Conservation (phyloP, 2,329 filamentous ascomycete genomes). For the Sclerotinia glacialis region DNA sequence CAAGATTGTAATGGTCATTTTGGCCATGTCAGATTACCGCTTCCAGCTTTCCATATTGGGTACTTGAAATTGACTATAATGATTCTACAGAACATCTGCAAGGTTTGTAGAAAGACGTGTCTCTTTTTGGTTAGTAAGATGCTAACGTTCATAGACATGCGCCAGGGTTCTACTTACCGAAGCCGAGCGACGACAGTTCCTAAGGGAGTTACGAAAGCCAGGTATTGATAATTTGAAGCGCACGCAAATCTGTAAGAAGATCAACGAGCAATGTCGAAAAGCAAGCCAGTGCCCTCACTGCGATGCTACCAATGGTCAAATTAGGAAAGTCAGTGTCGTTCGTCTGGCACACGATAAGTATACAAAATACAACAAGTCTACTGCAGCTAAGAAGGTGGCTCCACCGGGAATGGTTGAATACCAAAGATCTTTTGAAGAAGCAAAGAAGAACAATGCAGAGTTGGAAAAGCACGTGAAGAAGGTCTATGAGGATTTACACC, state of each 20-base stretch:
- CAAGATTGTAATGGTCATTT: conserved; percentile 93
- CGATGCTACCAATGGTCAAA: conserved; percentile 78
- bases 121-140: conserved; percentile 19
- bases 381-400: conserved; percentile 76
- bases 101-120: conserved; percentile 45
- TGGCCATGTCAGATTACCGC: conserved; percentile 82
- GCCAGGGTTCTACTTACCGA: conserved; percentile 80
- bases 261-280: conserved; percentile 88
- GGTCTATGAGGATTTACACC: conserved; percentile 91
- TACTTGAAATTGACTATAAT: conserved; percentile 92
- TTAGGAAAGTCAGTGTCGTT: conserved; percentile 87
- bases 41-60: conserved; percentile 93
- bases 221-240: conserved; percentile 84
- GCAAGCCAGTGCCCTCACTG: conserved; percentile 79
- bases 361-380: conserved; percentile 81
- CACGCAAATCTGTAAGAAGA: conserved; percentile 79
- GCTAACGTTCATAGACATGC: conserved; percentile 58
- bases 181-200: conserved; percentile 68
- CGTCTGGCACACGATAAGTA: conserved; percentile 96
- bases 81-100: conserved; percentile 94
- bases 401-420: conserved; percentile 81
- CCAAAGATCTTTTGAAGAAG: conserved; percentile 78
- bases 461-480: conserved; percentile 89
- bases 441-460: conserved; percentile 74
- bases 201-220: conserved; percentile 77